phyloP scores from a whole-genome alignment of 805 yeast genomes.

The Phaffomyces antillensis region DNA sequence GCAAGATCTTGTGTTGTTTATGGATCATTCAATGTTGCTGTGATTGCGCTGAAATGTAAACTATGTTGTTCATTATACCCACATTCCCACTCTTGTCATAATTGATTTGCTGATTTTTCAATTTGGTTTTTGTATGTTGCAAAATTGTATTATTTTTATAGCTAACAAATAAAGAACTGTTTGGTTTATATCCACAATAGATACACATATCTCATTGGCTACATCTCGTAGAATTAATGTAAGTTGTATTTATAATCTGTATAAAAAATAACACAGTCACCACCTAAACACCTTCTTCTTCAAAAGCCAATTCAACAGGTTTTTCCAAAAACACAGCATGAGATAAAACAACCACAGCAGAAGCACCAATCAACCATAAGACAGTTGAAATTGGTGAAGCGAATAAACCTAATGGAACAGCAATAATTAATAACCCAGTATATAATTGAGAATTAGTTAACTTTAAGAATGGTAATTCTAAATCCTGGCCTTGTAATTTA shows the following conservation, averaged over 20 bases:
- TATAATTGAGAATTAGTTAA: conserved; percentile 76
- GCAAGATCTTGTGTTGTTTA: conserved; percentile 18
- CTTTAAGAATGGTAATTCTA: conserved; percentile 60
- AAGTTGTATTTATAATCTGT: background rate
- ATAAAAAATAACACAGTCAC: background rate
- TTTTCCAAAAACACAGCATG: conserved; percentile 93
- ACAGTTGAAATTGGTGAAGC: conserved; percentile 87
- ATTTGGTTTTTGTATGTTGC: too few relatives aligned
- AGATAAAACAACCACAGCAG: conserved; percentile 66
- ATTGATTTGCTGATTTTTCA: too few relatives aligned
- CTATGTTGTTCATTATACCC: too few relatives aligned
- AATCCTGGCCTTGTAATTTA: conserved; percentile 74
- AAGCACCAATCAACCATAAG: conserved; percentile 88
- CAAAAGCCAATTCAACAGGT: conserved; percentile 91
- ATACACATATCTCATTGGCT: background rate
- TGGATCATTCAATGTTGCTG: conserved; percentile 25
- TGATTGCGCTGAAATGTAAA: background rate
- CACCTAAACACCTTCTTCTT: conserved; percentile 45
- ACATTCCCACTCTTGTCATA: too few relatives aligned
- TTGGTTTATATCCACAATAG: too few relatives aligned
- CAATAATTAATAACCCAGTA: conserved; percentile 69
- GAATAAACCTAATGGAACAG: conserved; percentile 74
- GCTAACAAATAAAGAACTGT: too few relatives aligned
- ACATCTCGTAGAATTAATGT: background rate
- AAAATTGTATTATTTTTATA: background rate